These are phyloP conservation scores for Quercus rubra DNA, from an alignment of 306 rosid species.

Conservation along the genomic window DNA sequence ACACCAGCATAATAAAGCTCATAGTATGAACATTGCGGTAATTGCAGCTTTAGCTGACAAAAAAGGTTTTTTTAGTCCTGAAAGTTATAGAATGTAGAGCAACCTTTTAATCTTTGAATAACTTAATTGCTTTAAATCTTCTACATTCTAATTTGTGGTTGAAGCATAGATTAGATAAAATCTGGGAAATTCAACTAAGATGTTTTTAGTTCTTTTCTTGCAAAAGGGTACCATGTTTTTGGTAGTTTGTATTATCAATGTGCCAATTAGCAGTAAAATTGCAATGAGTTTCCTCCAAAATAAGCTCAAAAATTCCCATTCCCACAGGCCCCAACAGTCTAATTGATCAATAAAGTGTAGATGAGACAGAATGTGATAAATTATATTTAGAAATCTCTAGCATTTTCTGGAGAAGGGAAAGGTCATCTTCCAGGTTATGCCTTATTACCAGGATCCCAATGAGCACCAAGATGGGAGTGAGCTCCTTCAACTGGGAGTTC, in stretches of 20 bases:
- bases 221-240: not conserved
- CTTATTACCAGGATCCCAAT: not conserved
- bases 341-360: too few relatives aligned
- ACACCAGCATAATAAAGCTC: too few relatives aligned
- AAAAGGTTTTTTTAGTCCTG: too few relatives aligned
- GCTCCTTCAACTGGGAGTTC: not conserved
- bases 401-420: too few relatives aligned
- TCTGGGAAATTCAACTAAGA: not conserved
- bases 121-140: not conserved
- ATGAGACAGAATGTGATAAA: too few relatives aligned
- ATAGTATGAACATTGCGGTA: too few relatives aligned
- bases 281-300: constrained; percentile 3
- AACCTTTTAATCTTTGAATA: not conserved
- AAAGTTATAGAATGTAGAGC: too few relatives aligned
- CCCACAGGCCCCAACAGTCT: too few relatives aligned
- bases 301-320: too few relatives aligned
- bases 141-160: not conserved
- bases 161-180: not conserved
- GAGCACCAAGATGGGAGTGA: constrained; percentile 12
- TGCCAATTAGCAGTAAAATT: constrained; percentile 9
- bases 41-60: too few relatives aligned
- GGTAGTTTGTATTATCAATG: constrained; percentile 10
- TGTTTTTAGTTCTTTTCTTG: not conserved
- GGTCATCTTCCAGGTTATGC: too few relatives aligned
- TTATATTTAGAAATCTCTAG: too few relatives aligned